Conservation (phyloP, 805 yeast genomes). For the Starmerella potacharoeniae region DNA sequence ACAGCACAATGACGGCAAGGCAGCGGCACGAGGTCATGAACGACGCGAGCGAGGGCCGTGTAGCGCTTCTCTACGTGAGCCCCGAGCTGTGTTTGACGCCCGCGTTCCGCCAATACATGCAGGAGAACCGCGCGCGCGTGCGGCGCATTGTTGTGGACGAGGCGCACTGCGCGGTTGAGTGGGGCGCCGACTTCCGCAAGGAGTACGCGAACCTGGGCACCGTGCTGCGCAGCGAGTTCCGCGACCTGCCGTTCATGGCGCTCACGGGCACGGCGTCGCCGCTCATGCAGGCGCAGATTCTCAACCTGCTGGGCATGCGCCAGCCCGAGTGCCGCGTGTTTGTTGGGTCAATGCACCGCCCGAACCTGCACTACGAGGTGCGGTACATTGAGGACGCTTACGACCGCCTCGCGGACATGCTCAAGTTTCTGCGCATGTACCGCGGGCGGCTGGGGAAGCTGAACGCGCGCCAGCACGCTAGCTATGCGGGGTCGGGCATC, state of each 20-base stretch:
- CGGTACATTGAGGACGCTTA: slow-evolving; percentile 39
- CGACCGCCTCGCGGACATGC: slow-evolving; percentile 20
- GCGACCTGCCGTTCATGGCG: slow-evolving; percentile 78
- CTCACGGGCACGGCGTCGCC: slow-evolving; percentile 91
- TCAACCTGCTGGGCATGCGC: slow-evolving; percentile 54
- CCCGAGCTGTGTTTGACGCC: slow-evolving; percentile 54
- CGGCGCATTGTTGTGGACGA: slow-evolving; percentile 90
- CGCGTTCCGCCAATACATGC: slow-evolving; percentile 53
- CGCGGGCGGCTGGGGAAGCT: slow-evolving; percentile 13
- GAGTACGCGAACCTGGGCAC: slow-evolving; percentile 71
- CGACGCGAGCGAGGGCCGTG: slow-evolving; percentile 50
- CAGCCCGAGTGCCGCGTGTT: slow-evolving; percentile 43
- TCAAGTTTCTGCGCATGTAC: slow-evolving; percentile 21
- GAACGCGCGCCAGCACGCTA: background rate
- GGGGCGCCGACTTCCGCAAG: slow-evolving; percentile 98
- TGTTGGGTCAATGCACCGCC: slow-evolving; percentile 80
- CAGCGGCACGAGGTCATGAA: slow-evolving; percentile 53
- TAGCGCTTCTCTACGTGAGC: slow-evolving; percentile 71
- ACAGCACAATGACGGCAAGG: slow-evolving; percentile 54
- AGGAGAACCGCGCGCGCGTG: slow-evolving; percentile 42
- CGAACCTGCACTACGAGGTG: slow-evolving; percentile 73
- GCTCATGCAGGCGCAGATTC: slow-evolving; percentile 35
- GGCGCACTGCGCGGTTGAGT: slow-evolving; percentile 94
- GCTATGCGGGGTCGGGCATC: slow-evolving; percentile 45
- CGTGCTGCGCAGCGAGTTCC: slow-evolving; percentile 51